These are phyloP conservation scores for Saturnispora serradocipensis DNA, from an alignment of 805 yeast genomes.

Conservation along the genomic window DNA sequence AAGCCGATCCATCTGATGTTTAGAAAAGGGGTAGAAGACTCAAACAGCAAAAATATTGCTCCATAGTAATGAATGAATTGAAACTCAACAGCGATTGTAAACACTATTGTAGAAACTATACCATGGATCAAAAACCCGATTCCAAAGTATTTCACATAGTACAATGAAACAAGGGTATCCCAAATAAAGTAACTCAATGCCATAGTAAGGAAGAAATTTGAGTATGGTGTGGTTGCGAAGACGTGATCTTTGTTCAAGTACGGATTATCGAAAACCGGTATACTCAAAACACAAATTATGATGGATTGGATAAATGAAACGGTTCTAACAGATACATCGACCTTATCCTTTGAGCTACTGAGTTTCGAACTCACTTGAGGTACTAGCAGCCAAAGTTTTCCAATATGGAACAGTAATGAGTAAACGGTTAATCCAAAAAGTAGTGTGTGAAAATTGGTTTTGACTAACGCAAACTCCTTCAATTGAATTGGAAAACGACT, in stretches of 20 bases:
- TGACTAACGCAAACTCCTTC: slow-evolving; percentile 10
- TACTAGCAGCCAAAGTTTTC: slow-evolving; percentile 13
- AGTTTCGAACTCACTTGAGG: slow-evolving; percentile 12
- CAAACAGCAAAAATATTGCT: slow-evolving; percentile 29
- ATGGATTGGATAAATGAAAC: slow-evolving; percentile 29
- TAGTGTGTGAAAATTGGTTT: slow-evolving; percentile 16
- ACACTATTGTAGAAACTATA: slow-evolving; percentile 27
- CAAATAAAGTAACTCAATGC: slow-evolving; percentile 30
- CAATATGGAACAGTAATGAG: slow-evolving; percentile 13
- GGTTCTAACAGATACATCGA: slow-evolving; percentile 26
- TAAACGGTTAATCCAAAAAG: slow-evolving; percentile 15
- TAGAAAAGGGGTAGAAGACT: slow-evolving; percentile 30
- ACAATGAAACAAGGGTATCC: slow-evolving; percentile 26
- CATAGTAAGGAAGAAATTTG: slow-evolving; percentile 22
- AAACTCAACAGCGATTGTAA: slow-evolving; percentile 19
- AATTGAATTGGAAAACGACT: slow-evolving; percentile 15
- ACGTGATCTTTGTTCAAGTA: slow-evolving; percentile 23
- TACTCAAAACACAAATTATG: slow-evolving; percentile 22
- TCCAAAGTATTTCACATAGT: slow-evolving; percentile 25
- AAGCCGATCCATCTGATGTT: slow-evolving; percentile 31
- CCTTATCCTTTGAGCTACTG: slow-evolving; percentile 12
- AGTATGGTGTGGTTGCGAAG: slow-evolving; percentile 29
- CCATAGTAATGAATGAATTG: slow-evolving; percentile 28
- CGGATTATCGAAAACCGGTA: slow-evolving; percentile 25
- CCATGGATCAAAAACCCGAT: slow-evolving; percentile 30